phyloP scores from a whole-genome alignment of 192 early-diverging fungal genomes.

The Geranomyces variabilis region DNA sequence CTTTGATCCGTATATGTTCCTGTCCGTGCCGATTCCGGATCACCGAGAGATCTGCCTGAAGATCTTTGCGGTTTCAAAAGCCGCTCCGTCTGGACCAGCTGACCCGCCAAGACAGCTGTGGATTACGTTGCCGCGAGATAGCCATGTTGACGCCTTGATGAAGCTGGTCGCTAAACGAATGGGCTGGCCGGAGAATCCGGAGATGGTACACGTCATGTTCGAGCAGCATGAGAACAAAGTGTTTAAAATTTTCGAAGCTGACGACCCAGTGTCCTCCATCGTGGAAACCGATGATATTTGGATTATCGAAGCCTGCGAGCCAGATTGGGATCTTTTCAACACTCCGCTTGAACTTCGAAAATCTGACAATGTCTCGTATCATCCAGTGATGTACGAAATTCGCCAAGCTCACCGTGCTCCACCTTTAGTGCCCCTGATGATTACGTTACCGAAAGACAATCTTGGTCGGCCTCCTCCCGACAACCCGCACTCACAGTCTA shows the following conservation, averaged over 20 bases:
- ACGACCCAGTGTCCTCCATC: conserved; percentile 52
- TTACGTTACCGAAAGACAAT: conserved; percentile 3
- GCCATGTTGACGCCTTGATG: conserved; percentile 63
- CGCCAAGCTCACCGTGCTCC: too few relatives aligned
- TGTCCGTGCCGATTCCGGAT: conserved; percentile 77
- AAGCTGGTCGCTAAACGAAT: conserved; percentile 59
- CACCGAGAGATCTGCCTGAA: conserved; percentile 56
- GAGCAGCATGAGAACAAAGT: conserved; percentile 60
- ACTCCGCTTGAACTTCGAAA: conserved; percentile 2
- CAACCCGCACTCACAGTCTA: too few relatives aligned
- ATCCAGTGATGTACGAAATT: conserved; percentile 20
- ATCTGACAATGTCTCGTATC: background rate
- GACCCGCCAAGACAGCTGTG: conserved; percentile 28
- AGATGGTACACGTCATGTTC: conserved; percentile 42
- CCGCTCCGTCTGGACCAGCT: background rate
- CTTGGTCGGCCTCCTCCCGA: too few relatives aligned
- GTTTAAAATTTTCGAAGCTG: conserved; percentile 58
- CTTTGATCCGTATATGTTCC: conserved; percentile 83
- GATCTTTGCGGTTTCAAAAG: conserved; percentile 23
- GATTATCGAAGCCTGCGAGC: conserved; percentile 40
- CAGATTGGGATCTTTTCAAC: conserved; percentile 31
- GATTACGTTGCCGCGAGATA: conserved; percentile 67
- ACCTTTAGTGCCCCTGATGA: conserved; percentile 7
- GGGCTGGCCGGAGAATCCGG: conserved; percentile 29
- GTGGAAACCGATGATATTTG: conserved; percentile 33